These are phyloP conservation scores for Scedosporium minutisporum DNA, from an alignment of 2,329 filamentous ascomycete species.

Conservation along the genomic window DNA sequence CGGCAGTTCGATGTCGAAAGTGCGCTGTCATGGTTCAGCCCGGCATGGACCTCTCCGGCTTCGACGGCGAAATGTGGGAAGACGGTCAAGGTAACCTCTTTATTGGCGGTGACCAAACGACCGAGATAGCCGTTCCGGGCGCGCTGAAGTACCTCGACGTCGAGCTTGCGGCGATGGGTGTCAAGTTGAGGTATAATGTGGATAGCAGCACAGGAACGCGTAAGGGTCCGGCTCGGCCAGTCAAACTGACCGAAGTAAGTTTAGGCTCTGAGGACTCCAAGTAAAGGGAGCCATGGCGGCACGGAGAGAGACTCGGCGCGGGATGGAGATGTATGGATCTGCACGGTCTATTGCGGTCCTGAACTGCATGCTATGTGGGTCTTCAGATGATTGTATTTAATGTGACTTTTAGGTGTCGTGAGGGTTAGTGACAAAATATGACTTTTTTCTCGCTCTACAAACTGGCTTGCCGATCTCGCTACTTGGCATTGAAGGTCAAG, in stretches of 20 bases:
- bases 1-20: conserved; percentile 66
- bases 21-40: conserved; percentile 59
- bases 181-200: conserved; percentile 76
- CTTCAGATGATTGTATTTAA: background rate
- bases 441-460: background rate
- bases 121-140: conserved; percentile 83
- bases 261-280: conserved; percentile 1
- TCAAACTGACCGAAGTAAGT: conserved; percentile 15
- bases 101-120: conserved; percentile 83
- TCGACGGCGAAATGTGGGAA: conserved; percentile 77
- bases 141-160: conserved; percentile 91
- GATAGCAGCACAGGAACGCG: conserved; percentile 55
- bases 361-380: background rate
- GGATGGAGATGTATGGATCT: background rate
- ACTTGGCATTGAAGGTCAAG: background rate
- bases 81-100: conserved; percentile 78
- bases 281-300: background rate
- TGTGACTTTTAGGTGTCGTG: background rate
- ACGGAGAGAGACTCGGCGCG: background rate
- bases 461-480: background rate
- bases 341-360: too few relatives aligned
- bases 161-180: conserved; percentile 91
- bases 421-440: background rate
- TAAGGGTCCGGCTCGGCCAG: conserved; percentile 38
- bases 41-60: conserved; percentile 42